These are phyloP conservation scores for Rubia balearica DNA, from an alignment of 305 asterid species.

Conservation along the genomic window DNA sequence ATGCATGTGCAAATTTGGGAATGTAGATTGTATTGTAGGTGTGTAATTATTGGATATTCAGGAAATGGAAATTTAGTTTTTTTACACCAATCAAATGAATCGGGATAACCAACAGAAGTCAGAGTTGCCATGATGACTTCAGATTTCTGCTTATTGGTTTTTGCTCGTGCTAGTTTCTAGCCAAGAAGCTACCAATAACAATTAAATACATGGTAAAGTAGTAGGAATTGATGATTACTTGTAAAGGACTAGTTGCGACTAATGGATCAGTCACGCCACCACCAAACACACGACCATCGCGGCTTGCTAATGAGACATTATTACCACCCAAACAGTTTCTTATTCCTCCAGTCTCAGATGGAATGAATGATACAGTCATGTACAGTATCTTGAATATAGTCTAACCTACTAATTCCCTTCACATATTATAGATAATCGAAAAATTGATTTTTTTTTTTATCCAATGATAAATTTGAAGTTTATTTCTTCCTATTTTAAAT, in stretches of 20 bases:
- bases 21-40: too few species aligned
- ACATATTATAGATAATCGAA: too few species aligned
- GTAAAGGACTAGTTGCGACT: slow-evolving; percentile 64
- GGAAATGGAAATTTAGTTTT: slow-evolving; percentile 6
- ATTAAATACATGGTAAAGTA: slow-evolving; percentile 30
- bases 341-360: slow-evolving; percentile 64
- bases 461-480: too few species aligned
- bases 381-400: slow-evolving; percentile 43
- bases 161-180: slow-evolving; percentile 54
- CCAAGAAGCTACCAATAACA: slow-evolving; percentile 66
- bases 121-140: slow-evolving; percentile 14
- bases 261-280: slow-evolving; percentile 74
- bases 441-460: too few species aligned
- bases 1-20: too few species aligned
- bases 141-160: slow-evolving; percentile 47
- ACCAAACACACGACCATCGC: slow-evolving; percentile 77
- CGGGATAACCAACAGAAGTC: slow-evolving; percentile 35
- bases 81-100: slow-evolving; percentile 31
- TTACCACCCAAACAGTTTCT: slow-evolving; percentile 68
- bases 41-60: too few species aligned
- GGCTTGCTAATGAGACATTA: slow-evolving; percentile 71
- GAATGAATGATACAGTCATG: slow-evolving; percentile 62
- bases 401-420: too few species aligned
- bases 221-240: slow-evolving; percentile 26
- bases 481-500: too few species aligned